Percentiles rank a stretch among this genome's conserved stretches.
Evolutionary conservation across 2,329 filamentous ascomycete species (phyloP).

Genomic region (Ophiostoma angusticollis): DNA sequence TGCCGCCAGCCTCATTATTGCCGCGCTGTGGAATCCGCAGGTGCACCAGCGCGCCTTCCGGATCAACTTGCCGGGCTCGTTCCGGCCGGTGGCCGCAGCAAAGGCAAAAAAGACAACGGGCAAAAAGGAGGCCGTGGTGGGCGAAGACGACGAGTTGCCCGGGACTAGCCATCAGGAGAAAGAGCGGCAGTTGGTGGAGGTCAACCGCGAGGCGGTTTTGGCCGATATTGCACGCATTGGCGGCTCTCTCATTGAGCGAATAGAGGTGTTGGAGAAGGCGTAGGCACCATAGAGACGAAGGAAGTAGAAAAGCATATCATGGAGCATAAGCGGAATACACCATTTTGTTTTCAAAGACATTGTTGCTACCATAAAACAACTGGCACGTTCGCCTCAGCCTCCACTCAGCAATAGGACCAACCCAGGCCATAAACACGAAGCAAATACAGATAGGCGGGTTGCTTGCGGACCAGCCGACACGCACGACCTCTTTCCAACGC

Average conservation of each 20-base stretch:
- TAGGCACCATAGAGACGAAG: no score
- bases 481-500: background rate
- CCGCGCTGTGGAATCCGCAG: conserved; percentile 46
- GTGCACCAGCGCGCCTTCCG: conserved; percentile 50
- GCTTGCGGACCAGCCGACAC: conserved; percentile 8
- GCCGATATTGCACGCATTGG: conserved; percentile 60
- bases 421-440: background rate
- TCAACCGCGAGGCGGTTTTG: conserved; percentile 56
- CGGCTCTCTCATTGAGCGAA: conserved; percentile 52
- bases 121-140: background rate
- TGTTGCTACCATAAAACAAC: no score
- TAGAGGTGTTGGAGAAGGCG: conserved; percentile 35
- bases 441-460: background rate
- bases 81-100: conserved; percentile 33
- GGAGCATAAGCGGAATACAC: no score
- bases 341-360: no score
- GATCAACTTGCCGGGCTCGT: conserved; percentile 56
- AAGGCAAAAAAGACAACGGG: background rate
- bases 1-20: conserved; percentile 36
- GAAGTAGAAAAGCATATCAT: no score
- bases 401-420: no score
- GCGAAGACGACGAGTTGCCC: no score
- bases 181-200: conserved; percentile 39
- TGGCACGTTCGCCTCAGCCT: no score
- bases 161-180: no score